Conservation (phyloP, 331 rosid species). For the Spiraea crenata region DNA sequence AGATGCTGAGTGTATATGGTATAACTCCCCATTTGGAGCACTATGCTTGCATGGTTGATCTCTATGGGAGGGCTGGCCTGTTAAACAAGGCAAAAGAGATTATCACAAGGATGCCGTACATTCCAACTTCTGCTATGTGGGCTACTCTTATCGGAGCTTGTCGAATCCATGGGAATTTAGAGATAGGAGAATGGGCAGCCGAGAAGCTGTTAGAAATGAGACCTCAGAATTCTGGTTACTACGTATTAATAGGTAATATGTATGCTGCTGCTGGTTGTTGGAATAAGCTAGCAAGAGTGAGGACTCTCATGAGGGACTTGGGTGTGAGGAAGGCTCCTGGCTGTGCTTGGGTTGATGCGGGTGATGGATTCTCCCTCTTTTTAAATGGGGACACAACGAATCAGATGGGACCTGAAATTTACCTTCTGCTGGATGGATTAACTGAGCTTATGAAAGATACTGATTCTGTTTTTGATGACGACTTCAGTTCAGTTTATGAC, state of each 20-base stretch:
- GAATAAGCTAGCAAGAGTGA: slow-evolving; percentile 63
- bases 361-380: slow-evolving; percentile 55
- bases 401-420: slow-evolving; percentile 41
- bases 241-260: slow-evolving; percentile 84
- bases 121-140: slow-evolving; percentile 91
- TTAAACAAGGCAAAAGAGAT: slow-evolving; percentile 57
- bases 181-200: slow-evolving; percentile 84
- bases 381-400: slow-evolving; percentile 65
- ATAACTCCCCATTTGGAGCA: slow-evolving; percentile 65
- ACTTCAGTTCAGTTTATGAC: slow-evolving; percentile 35
- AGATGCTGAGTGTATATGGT: slow-evolving; percentile 51
- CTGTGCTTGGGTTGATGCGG: slow-evolving; percentile 71
- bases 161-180: slow-evolving; percentile 57
- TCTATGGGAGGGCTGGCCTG: slow-evolving; percentile 87
- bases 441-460: slow-evolving; percentile 60
- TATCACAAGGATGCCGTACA: slow-evolving; percentile 74
- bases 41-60: slow-evolving; percentile 83
- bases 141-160: slow-evolving; percentile 85
- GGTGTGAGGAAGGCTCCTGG: slow-evolving; percentile 84
- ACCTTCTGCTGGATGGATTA: slow-evolving; percentile 62
- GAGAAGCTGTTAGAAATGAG: slow-evolving; percentile 72
- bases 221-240: slow-evolving; percentile 72
- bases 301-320: slow-evolving; percentile 78
- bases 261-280: slow-evolving; percentile 81
- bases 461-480: slow-evolving; percentile 33